A percentile compares a stretch with the other conserved stretches of the same genome.
phyloP scores from a whole-genome alignment of 208 protist genomes.

The Lotmaria passim region DNA sequence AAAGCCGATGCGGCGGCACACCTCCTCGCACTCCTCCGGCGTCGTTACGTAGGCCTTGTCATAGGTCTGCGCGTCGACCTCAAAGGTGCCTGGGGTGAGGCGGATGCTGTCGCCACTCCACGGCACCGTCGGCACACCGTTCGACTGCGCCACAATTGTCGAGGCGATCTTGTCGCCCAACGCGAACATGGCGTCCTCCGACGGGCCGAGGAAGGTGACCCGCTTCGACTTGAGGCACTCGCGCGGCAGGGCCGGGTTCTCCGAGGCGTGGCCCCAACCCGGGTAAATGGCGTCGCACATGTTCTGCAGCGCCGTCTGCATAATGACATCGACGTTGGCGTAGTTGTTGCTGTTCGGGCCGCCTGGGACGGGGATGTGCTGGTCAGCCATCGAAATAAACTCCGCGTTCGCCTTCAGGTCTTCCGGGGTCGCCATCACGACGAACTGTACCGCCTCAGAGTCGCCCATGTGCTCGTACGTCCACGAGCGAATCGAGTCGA shows the following conservation, averaged over 20 bases:
- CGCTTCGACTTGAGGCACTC: conserved; percentile 67
- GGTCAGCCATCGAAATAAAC: conserved; percentile 97
- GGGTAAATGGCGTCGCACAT: conserved; percentile 97
- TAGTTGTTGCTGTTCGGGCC: conserved; percentile 98
- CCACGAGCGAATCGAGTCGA: conserved; percentile 97
- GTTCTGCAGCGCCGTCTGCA: conserved; percentile 94
- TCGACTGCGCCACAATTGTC: conserved; percentile 97
- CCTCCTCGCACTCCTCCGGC: conserved; percentile 89
- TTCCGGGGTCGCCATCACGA: conserved; percentile 98
- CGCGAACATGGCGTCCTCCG: conserved; percentile 88
- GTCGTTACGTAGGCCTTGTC: conserved; percentile 91
- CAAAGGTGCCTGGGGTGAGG: conserved; percentile 53
- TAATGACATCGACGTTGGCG: conserved; percentile 98
- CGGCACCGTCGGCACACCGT: conserved; percentile 94
- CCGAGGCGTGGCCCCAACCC: conserved; percentile 98
- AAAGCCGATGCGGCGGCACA: conserved; percentile 93
- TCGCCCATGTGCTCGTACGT: conserved; percentile 96
- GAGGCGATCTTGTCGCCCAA: conserved; percentile 98
- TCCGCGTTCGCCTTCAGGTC: conserved; percentile 98
- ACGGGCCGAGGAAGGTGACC: conserved; percentile 82
- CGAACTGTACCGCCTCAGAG: conserved; percentile 94
- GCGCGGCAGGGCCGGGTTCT: conserved; percentile 97
- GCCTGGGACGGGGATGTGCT: conserved; percentile 95
- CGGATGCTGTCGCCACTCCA: conserved; percentile 89
- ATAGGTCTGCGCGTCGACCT: conserved; percentile 87